Evolutionary conservation across 1,284 basidiomycete genomes (phyloP).

Genomic region (Tetrapyrgos nigripes): DNA sequence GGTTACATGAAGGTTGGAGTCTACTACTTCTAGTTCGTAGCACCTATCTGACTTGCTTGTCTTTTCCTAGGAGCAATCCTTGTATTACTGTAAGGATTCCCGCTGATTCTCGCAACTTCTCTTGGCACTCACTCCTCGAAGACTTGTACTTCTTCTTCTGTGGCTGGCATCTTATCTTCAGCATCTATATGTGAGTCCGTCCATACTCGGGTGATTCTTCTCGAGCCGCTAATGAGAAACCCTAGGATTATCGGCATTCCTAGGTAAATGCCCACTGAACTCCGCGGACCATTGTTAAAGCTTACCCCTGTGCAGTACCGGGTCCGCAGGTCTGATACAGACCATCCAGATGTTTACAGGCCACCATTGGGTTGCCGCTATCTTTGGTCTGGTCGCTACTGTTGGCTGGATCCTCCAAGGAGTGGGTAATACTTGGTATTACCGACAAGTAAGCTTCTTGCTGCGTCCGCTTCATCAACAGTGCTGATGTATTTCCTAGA

Average conservation of each 20-base stretch:
- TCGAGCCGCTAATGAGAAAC: constrained; percentile 26
- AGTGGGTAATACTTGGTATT: constrained; percentile 83
- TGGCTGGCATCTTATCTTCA: constrained; percentile 92
- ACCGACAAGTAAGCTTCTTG: constrained; percentile 61
- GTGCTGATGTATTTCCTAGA: constrained; percentile 50
- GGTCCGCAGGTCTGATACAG: constrained; percentile 94
- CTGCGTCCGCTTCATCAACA: not conserved
- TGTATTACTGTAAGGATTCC: constrained; percentile 77
- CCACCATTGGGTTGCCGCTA: constrained; percentile 72
- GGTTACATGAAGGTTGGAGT: constrained; percentile 90
- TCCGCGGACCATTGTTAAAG: constrained; percentile 10
- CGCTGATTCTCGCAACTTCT: constrained; percentile 30
- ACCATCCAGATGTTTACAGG: constrained; percentile 81
- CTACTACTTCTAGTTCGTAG: constrained; percentile 15
- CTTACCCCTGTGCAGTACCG: constrained; percentile 62
- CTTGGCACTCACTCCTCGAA: constrained; percentile 42
- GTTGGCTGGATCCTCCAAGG: constrained; percentile 91
- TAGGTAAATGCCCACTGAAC: constrained; percentile 46
- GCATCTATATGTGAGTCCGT: constrained; percentile 80
- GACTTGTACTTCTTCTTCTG: constrained; percentile 96
- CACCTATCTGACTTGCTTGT: constrained; percentile 8
- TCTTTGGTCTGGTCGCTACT: constrained; percentile 82
- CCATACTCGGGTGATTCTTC: constrained; percentile 22
- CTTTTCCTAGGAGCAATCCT: constrained; percentile 72
- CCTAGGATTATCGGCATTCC: constrained; percentile 88